phyloP scores from a whole-genome alignment of 2,329 filamentous ascomycete genomes.

The Myriangium duriaei region DNA sequence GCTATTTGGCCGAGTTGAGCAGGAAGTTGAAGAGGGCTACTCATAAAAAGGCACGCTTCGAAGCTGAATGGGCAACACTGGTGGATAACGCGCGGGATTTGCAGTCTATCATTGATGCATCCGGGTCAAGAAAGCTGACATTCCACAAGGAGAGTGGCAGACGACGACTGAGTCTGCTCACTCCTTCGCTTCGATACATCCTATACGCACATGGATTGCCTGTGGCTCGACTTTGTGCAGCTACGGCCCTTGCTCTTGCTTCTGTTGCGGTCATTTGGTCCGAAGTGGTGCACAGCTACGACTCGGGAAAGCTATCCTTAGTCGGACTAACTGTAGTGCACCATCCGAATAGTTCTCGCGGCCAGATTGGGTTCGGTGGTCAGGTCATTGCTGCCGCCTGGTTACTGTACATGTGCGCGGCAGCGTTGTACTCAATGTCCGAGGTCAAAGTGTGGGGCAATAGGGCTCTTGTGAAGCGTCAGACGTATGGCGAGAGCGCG shows the following conservation, averaged over 20 bases:
- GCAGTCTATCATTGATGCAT: constrained; percentile 74
- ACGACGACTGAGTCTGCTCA: constrained; percentile 46
- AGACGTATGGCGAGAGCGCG: constrained; percentile 84
- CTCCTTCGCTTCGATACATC: constrained; percentile 70
- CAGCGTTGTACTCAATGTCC: constrained; percentile 74
- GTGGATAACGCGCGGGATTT: constrained; percentile 61
- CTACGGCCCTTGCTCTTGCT: constrained; percentile 56
- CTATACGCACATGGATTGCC: constrained; percentile 65
- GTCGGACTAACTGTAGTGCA: constrained; percentile 59
- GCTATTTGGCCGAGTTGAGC: constrained; percentile 83
- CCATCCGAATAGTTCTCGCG: constrained; percentile 57
- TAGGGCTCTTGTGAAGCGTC: constrained; percentile 74
- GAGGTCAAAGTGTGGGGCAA: constrained; percentile 98
- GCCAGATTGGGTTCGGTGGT: constrained; percentile 71
- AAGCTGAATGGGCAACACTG: constrained; percentile 73
- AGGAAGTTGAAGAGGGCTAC: constrained; percentile 68
- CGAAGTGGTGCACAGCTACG: constrained; percentile 74
- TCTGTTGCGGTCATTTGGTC: constrained; percentile 86
- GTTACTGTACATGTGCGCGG: constrained; percentile 93
- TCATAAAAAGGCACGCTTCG: constrained; percentile 71
- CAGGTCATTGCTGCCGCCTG: constrained; percentile 75
- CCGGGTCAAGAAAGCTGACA: constrained; percentile 65
- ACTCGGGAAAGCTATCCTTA: constrained; percentile 62
- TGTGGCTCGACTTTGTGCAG: constrained; percentile 49
- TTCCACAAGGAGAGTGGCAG: constrained; percentile 36